Percentiles rank a stretch among this genome's conserved stretches.
Conservation (phyloP, 305 asterid genomes). For the Plantago lanceolata region DNA sequence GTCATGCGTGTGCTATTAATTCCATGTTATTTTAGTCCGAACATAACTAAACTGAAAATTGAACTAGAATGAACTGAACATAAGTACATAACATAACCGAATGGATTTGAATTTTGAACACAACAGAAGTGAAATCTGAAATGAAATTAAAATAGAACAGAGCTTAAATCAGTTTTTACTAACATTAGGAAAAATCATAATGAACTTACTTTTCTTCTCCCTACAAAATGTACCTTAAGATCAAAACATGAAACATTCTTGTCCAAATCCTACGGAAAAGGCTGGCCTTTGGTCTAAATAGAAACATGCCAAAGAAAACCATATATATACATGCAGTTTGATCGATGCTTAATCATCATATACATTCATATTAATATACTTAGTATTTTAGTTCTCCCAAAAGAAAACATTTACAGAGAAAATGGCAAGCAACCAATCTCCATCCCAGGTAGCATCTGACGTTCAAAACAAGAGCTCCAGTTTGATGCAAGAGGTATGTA, state of each 20-base stretch:
- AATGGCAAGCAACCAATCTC: neutral
- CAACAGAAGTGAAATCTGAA: no score
- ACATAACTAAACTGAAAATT: no score
- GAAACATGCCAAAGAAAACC: neutral
- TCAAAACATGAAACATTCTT: neutral
- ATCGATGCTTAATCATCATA: neutral
- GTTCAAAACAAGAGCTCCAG: neutral
- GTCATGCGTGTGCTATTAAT: no score
- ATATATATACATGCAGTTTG: neutral
- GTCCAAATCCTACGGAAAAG: conserved; percentile 4
- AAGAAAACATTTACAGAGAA: neutral
- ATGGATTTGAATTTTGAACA: no score
- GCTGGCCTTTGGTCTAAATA: neutral
- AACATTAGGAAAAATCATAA: no score
- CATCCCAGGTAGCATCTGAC: neutral
- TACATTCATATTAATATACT: neutral
- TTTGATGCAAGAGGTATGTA: neutral
- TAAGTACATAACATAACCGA: no score
- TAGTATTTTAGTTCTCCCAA: no score
- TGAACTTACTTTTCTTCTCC: neutral
- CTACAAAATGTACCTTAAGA: neutral
- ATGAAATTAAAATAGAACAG: no score
- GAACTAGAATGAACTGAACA: no score
- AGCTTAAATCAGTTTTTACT: neutral
- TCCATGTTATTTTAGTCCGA: no score